phyloP scores from a whole-genome alignment of 2,329 filamentous ascomycete species.

The Diaporthe nobilis region DNA sequence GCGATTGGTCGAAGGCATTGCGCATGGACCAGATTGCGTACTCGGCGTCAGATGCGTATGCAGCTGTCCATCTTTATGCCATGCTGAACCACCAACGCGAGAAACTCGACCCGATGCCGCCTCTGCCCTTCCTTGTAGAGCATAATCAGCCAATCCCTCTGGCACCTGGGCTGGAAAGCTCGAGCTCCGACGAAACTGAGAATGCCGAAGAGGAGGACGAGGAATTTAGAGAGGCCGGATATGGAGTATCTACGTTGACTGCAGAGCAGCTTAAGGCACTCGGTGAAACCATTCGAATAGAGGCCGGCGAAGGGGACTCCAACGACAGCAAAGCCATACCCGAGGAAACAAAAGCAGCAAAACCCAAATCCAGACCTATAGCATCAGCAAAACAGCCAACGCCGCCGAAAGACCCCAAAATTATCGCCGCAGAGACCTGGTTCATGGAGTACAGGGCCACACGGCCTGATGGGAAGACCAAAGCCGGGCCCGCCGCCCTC shows the following conservation, averaged over 20 bases:
- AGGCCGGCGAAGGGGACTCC: constrained; percentile 8
- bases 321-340: background rate
- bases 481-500: constrained; percentile 55
- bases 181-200: constrained; percentile 50
- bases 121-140: constrained; percentile 78
- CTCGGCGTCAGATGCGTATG: constrained; percentile 88
- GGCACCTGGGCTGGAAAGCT: constrained; percentile 57
- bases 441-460: constrained; percentile 54
- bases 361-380: constrained; percentile 25
- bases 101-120: constrained; percentile 77
- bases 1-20: constrained; percentile 80
- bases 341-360: constrained; percentile 35
- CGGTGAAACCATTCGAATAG: background rate
- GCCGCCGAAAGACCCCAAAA: constrained; percentile 55
- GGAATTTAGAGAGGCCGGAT: constrained; percentile 31
- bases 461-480: constrained; percentile 44
- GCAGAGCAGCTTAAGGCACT: constrained; percentile 1
- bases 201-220: constrained; percentile 48
- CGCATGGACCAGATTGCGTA: constrained; percentile 77
- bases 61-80: constrained; percentile 80
- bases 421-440: constrained; percentile 60
- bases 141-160: constrained; percentile 74
- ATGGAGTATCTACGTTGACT: background rate
- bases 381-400: constrained; percentile 36
- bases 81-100: constrained; percentile 78